Base-by-base conservation (phyloP, 2,329 filamentous ascomycete genomes). In the Trichoderma atroviride region DNA sequence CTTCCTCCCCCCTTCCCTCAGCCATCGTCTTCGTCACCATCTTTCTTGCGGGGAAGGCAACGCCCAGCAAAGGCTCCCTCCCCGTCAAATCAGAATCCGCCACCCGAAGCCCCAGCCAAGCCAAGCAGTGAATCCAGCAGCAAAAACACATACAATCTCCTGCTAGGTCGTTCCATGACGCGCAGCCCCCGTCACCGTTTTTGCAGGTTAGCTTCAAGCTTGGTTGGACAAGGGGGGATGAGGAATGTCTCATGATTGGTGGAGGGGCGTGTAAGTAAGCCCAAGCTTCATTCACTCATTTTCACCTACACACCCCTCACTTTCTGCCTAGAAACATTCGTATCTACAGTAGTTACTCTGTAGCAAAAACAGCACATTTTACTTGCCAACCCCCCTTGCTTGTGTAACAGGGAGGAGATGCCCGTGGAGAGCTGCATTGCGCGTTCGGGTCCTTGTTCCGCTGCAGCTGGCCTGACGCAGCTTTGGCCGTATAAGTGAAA, bases 141-240 rank as follows among this genome's bases (percentile, higher is more conserved):
- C 55, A 37, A 19, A 11, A 35, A 11, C 60, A 24, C 27, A 22
- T 35, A 24, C 60, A 31, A 53, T 31, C 50, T 52, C 13, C 33
- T 35, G 33, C 33, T 35, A 14, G 33, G 33, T 35, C 11, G 24
- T 52, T 35, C 33, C 50, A 64, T 64, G 61, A 64, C 61, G 61
- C 61, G 61, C 61, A 56, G 61, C 61, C 47, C 61, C 61, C 61
- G 61, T 64, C 61, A 64, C 61, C 50, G 40, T 64, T 64, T 64
- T 27, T n/a, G 37, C 19, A 50, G 22, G 47, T 3, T 16, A 55
- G 24, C 22, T 14, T 14, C 5, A 4, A 35, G 33, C 13, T 35
- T 35, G 33, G 52, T 29, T 16, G 24, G 52, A 55, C 52, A 55
- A 50, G 47, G 43, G 47, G 43, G 43, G 16, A 7, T 5, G 16